Conservation (phyloP, 768 basidiomycete species). For the Pleurotus tuber-regium region DNA sequence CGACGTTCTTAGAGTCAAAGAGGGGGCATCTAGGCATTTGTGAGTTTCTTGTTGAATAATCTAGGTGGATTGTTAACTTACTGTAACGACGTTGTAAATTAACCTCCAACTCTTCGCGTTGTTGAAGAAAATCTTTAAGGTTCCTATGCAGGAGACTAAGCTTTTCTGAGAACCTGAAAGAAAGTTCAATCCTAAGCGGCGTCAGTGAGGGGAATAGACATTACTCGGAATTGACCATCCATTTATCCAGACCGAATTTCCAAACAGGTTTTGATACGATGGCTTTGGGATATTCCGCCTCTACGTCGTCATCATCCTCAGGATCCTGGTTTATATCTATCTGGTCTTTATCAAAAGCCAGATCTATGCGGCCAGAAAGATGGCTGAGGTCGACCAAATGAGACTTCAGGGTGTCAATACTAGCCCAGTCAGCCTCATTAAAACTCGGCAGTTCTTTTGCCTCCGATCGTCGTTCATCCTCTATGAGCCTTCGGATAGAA, state of each 20-base stretch:
- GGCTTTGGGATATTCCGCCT: neutral
- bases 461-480: conserved; percentile 58
- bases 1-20: conserved; percentile 68
- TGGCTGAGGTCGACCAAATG: conserved; percentile 47
- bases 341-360: conserved; percentile 36
- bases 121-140: conserved; percentile 41
- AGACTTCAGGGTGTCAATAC: conserved; percentile 49
- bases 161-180: conserved; percentile 56
- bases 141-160: conserved; percentile 46
- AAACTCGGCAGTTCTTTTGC: conserved; percentile 26
- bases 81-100: conserved; percentile 54
- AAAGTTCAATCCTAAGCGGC: neutral
- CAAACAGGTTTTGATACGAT: conserved; percentile 13
- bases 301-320: neutral
- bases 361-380: conserved; percentile 56
- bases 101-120: conserved; percentile 52
- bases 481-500: conserved; percentile 45
- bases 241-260: conserved; percentile 37
- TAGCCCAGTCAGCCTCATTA: conserved; percentile 47
- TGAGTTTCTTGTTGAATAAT: no score
- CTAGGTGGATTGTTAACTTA: no score
- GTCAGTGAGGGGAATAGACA: conserved; percentile 14
- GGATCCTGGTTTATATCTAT: neutral
- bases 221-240: conserved; percentile 69
- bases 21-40: conserved; percentile 54